Evolutionary conservation across 2,329 filamentous ascomycete species (phyloP), one percentile per base, ranked within the genome.

Genomic region (Pseudogymnoascus sp.): DNA sequence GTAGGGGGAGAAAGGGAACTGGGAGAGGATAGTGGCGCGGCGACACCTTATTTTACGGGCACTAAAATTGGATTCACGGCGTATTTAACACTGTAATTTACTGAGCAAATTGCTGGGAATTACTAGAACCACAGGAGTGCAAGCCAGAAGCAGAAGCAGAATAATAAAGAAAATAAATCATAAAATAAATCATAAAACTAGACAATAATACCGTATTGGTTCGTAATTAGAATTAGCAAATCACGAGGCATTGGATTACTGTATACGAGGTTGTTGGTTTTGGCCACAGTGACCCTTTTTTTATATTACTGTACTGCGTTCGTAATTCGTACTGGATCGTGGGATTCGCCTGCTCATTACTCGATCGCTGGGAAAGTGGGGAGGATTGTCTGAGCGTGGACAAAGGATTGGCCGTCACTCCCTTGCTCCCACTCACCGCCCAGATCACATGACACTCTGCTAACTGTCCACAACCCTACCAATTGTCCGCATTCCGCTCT

Each of bases 301-400:
- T 55, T 55, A 55, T 55, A 55, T 55, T 55, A 55, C 49, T 55
- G 49, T 55, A 33, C 49, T 55, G 49, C 49, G 29, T 55, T 33
- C 49, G 49, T 55, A 55, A 55, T 55, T 33, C 49, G 49, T 52
- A 52, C 43, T 33, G 49, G n/a, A 55, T 8, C 21, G 41, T 45
- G 14, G 41, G 23, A 26, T 16, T 41, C 8, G 39, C 37, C 37
- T 21, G 19, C 39, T 43, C 10, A 45, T 45, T 45, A 49, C 23
- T 49, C 12, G 26, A 6, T 41, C 19, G 10, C 19, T 21, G 7
- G 8, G 10, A 19, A 55, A 55, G 49, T 55, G 49, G 49, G 49
- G 49, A 21, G 12, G 12, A 33, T 55, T 55, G 49, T 33, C 29
- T 55, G 49, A 19, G 49, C 49, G 49, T 55, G 49, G 49, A 55